Conservation (phyloP, 2,329 filamentous ascomycete species). For the Epichloe uncinata region DNA sequence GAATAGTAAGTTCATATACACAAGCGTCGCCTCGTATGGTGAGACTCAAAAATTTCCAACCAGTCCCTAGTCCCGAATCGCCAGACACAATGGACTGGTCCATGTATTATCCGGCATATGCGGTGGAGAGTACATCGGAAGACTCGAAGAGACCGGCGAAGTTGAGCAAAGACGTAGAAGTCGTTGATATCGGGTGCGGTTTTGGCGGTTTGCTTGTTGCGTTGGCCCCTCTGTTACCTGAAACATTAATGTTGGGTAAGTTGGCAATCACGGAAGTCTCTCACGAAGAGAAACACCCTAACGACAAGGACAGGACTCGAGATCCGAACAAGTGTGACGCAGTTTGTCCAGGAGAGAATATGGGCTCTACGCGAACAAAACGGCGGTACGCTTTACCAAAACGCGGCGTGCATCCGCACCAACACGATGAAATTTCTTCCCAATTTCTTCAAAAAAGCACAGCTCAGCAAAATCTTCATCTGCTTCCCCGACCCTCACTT, state of each 20-base stretch:
- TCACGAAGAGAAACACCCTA: not conserved
- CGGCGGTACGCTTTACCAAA: slow-evolving; percentile 53
- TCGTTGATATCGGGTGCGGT: slow-evolving; percentile 94
- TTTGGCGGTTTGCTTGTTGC: slow-evolving; percentile 87
- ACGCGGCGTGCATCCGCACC: slow-evolving; percentile 75
- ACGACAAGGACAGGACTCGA: slow-evolving; percentile 54
- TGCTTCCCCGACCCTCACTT: slow-evolving; percentile 99
- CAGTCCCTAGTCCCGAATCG: slow-evolving; percentile 50
- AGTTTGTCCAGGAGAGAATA: slow-evolving; percentile 82
- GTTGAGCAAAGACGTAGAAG: slow-evolving; percentile 56
- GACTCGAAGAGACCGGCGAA: slow-evolving; percentile 14
- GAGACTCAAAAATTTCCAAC: slow-evolving; percentile 2
- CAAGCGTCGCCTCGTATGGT: not conserved
- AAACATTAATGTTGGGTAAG: slow-evolving; percentile 70
- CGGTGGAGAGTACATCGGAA: slow-evolving; percentile 24
- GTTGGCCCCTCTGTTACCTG: slow-evolving; percentile 66
- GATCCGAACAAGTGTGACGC: slow-evolving; percentile 78
- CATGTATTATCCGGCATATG: slow-evolving; percentile 64
- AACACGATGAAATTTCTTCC: slow-evolving; percentile 99
- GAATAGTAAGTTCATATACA: slow-evolving; percentile 51
- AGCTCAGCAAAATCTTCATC: slow-evolving; percentile 86
- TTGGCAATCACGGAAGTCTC: slow-evolving; percentile 6
- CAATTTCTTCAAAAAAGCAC: slow-evolving; percentile 76
- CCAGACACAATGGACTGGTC: slow-evolving; percentile 90
- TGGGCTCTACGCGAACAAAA: slow-evolving; percentile 62